Percentiles rank a stretch among this genome's conserved stretches.
Evolutionary conservation across 768 basidiomycete genomes (phyloP).

Genomic region (Saitozyma podzolica): DNA sequence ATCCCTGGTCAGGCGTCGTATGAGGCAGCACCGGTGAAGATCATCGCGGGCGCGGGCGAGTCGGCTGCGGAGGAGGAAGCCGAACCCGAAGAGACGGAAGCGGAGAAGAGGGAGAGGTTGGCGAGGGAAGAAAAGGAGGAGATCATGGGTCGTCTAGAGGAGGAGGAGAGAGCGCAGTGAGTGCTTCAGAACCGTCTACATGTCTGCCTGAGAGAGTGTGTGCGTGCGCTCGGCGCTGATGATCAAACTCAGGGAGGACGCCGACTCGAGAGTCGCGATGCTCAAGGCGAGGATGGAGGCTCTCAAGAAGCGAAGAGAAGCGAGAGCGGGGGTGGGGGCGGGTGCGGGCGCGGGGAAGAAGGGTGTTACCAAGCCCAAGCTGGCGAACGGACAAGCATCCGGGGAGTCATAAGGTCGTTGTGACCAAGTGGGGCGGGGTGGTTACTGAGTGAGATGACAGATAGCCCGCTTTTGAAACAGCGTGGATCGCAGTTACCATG

Average conservation of each 20-base stretch:
- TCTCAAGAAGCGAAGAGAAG: constrained; percentile 39
- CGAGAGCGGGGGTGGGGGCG: constrained; percentile 5
- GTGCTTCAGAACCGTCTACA: constrained; percentile 11
- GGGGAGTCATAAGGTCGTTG: background rate
- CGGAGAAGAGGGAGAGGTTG: constrained; percentile 32
- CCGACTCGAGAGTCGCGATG: constrained; percentile 34
- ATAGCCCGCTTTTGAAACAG: too few relatives aligned
- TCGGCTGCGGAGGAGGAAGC: constrained; percentile 21
- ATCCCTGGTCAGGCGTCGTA: constrained; percentile 42
- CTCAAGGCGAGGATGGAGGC: constrained; percentile 46
- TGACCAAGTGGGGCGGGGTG: too few relatives aligned
- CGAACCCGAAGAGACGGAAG: constrained; percentile 43
- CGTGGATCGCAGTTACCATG: too few relatives aligned
- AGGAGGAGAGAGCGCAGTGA: constrained; percentile 50
- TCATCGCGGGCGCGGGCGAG: constrained; percentile 37
- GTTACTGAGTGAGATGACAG: too few relatives aligned
- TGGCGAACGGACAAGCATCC: background rate
- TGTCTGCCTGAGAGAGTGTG: background rate
- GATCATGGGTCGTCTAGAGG: constrained; percentile 47
- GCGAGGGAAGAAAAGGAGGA: constrained; percentile 49
- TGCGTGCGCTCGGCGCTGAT: constrained; percentile 3
- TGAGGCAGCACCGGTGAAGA: constrained; percentile 42
- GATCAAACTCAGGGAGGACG: constrained; percentile 35
- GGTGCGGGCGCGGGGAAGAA: background rate
- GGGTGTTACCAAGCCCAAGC: background rate